Base-by-base conservation (phyloP, 2,329 filamentous ascomycete species). In the Fusarium palustre region DNA sequence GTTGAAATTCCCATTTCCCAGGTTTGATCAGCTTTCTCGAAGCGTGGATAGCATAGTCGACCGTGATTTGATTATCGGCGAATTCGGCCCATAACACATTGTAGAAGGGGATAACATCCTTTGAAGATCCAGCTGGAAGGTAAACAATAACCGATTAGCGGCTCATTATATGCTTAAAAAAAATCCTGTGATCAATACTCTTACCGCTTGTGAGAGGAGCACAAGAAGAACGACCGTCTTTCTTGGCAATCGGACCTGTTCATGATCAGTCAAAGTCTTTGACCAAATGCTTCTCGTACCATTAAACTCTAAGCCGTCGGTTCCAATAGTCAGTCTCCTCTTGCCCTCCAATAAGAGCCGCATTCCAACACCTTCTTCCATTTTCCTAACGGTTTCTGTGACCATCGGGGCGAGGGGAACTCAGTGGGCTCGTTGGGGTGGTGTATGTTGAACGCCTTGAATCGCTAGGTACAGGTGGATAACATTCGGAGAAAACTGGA, bases 21-120 rank as follows among this genome's bases (percentile, higher is more conserved):
- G 89, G 85, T 25, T 86, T 85, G 49, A 94, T 84, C 47, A 85
- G 82, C 28, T 86, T 84, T 74, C 90, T 89, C 36, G 87, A 86
- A 25, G 81, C 77, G 1, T 86, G 84, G 33, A 86, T 80, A 47
- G 93, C 93, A 78, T 93, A 96, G 53, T 91, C 88, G 76, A 98
- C 89, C 10, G 86, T 86, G 50, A 97, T 80, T 31, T 86, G 84
- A 56, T 82, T 83, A 45, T 86, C 83, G 49, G 84, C 82, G 30
- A 91, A 77, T 69, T 92, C 89, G 39, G 91, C 92, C 90, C 93
- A 97, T 49, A 97, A 88, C 65, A 97, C 82, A 77, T 97, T 92
- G 81, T 92, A 94, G 65, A 93, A 90, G 3, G 92, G 90, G 31
- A 97, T 91, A 7, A 74, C 74, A 24, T 77, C 69, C 13, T 71